Percentiles rank a stretch among this genome's conserved stretches.
These are phyloP conservation scores for Micractinium sp. DNA, from an alignment of 139 green algal species.

Conservation along the genomic window DNA sequence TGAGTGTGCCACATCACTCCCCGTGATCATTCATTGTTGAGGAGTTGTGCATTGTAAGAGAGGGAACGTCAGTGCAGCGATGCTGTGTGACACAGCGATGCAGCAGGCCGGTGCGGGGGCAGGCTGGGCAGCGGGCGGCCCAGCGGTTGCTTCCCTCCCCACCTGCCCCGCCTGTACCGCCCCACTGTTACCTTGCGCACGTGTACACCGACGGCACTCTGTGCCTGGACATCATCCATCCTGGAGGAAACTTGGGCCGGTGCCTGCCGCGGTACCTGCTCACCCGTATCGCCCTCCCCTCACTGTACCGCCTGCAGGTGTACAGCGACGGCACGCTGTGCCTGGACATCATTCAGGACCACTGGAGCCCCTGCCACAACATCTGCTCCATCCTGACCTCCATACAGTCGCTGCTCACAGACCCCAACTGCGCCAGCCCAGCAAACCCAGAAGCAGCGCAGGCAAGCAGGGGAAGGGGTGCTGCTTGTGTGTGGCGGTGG, in stretches of 20 bases:
- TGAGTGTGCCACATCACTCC: background rate
- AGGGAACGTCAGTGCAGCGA: too few species aligned
- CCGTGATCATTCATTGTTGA: too few species aligned
- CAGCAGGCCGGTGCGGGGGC: too few species aligned
- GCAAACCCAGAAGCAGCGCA: constrained; percentile 93
- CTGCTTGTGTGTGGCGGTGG: background rate
- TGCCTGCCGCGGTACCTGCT: background rate
- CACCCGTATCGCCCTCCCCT: background rate
- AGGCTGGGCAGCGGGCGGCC: too few species aligned
- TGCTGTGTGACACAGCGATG: too few species aligned
- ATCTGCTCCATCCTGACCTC: constrained; percentile 87
- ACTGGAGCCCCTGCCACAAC: constrained; percentile 90
- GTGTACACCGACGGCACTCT: constrained; percentile 74
- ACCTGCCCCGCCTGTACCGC: too few species aligned
- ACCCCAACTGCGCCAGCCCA: constrained; percentile 89
- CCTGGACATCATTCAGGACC: constrained; percentile 94
- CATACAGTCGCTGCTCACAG: constrained; percentile 84
- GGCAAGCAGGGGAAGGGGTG: constrained; percentile 30
- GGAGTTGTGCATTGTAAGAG: too few species aligned
- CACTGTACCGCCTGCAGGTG: background rate
- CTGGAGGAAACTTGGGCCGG: too few species aligned
- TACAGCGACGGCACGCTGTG: constrained; percentile 93
- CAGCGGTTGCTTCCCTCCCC: too few species aligned
- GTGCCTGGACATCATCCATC: constrained; percentile 92
- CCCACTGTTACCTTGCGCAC: background rate